These are phyloP conservation scores for Dictyostelium firmibasis DNA, from an alignment of 78 protist species.

Conservation along the genomic window DNA sequence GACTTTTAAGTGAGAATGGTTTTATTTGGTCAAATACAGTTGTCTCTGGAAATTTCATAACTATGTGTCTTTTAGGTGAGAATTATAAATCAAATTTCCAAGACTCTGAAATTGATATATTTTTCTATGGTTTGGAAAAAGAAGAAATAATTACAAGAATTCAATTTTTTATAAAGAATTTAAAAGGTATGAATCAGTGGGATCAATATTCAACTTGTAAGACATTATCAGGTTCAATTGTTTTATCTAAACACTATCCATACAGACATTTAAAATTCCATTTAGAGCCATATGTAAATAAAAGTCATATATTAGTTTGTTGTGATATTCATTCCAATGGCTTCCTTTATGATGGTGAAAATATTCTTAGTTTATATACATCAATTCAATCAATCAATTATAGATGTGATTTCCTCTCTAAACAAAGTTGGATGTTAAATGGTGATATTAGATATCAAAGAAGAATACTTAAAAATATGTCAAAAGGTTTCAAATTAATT, in stretches of 20 bases:
- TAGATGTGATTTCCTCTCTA: not conserved
- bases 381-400: constrained; percentile 46
- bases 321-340: constrained; percentile 16
- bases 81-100: not conserved
- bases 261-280: constrained; percentile 37
- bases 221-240: not conserved
- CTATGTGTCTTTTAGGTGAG: constrained; percentile 10
- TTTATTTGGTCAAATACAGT: constrained; percentile 46
- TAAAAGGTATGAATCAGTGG: not conserved
- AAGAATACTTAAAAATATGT: constrained; percentile 14
- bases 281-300: constrained; percentile 44
- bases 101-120: constrained; percentile 5
- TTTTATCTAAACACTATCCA: constrained; percentile 38
- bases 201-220: constrained; percentile 16
- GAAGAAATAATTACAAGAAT: not conserved
- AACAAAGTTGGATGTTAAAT: constrained; percentile 33
- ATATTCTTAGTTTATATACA: not conserved
- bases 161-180: not conserved
- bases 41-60: not conserved
- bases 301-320: constrained; percentile 26
- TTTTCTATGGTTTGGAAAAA: not conserved
- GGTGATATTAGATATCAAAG: constrained; percentile 58
- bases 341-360: constrained; percentile 33
- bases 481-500: constrained; percentile 31
- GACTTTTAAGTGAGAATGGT: not conserved